phyloP scores from a whole-genome alignment of 768 basidiomycete species.

The Chiua virens region DNA sequence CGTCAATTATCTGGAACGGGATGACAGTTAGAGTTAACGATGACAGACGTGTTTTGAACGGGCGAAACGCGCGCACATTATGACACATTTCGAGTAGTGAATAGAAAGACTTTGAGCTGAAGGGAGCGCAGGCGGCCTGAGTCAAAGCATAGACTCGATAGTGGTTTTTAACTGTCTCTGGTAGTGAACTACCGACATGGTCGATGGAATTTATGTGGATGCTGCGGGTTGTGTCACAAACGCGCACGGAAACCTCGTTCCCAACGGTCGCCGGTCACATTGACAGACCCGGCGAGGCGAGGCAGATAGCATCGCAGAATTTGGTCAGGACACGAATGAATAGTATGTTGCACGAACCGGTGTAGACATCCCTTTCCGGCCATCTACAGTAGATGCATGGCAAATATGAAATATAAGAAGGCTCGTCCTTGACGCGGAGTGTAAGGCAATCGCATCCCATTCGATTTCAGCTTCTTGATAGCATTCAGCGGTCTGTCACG shows the following conservation, averaged over 20 bases:
- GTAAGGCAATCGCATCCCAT: neutral
- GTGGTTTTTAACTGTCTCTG: constrained; percentile 16
- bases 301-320: constrained; percentile 30
- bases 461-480: neutral
- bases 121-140: constrained; percentile 18
- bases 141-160: constrained; percentile 12
- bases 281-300: constrained; percentile 36
- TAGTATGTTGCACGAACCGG: constrained; percentile 21
- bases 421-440: constrained; percentile 4
- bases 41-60: neutral
- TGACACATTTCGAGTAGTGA: constrained; percentile 57
- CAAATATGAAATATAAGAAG: constrained; percentile 12
- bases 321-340: constrained; percentile 18
- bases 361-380: constrained; percentile 8
- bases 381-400: constrained; percentile 10
- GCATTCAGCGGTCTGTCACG: neutral
- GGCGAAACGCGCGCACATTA: constrained; percentile 50
- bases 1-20: constrained; percentile 63
- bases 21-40: neutral
- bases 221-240: constrained; percentile 30
- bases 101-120: neutral
- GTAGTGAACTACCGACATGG: constrained; percentile 13
- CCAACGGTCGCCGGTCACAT: constrained; percentile 32
- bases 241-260: constrained; percentile 41
- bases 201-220: constrained; percentile 31